These are phyloP conservation scores for Serendipita indica DNA, from an alignment of 768 basidiomycete species.

Conservation along the genomic window DNA sequence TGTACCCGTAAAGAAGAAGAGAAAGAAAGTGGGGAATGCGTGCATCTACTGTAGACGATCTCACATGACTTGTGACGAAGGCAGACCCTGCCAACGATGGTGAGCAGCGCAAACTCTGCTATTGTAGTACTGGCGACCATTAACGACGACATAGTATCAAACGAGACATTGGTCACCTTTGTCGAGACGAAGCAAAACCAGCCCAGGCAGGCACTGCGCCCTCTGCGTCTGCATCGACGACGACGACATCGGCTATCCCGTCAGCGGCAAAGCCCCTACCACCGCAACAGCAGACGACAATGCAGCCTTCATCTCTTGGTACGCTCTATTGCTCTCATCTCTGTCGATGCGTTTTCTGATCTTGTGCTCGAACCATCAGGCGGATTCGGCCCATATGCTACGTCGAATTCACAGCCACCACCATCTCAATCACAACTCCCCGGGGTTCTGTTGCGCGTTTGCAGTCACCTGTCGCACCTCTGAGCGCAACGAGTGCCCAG, in stretches of 20 bases:
- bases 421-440: no score
- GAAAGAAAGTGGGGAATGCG: slow-evolving; percentile 82
- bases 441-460: no score
- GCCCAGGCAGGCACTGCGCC: not conserved
- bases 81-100: slow-evolving; percentile 76
- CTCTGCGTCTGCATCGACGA: not conserved
- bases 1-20: slow-evolving; percentile 29
- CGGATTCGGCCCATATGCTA: no score
- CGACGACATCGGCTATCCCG: not conserved
- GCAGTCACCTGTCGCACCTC: no score
- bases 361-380: no score
- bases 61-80: slow-evolving; percentile 19
- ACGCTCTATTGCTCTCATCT: no score
- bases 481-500: no score
- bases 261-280: not conserved
- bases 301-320: not conserved
- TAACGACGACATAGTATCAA: slow-evolving; percentile 50
- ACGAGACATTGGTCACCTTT: slow-evolving; percentile 88
- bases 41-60: slow-evolving; percentile 60
- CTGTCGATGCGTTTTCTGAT: no score
- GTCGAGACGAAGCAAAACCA: slow-evolving; percentile 60
- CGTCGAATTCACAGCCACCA: no score
- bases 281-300: not conserved
- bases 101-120: slow-evolving; percentile 26
- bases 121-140: slow-evolving; percentile 9